Evolutionary conservation across 1,139 yeast genomes (phyloP).

Genomic region (Saccharomyces uvarum): DNA sequence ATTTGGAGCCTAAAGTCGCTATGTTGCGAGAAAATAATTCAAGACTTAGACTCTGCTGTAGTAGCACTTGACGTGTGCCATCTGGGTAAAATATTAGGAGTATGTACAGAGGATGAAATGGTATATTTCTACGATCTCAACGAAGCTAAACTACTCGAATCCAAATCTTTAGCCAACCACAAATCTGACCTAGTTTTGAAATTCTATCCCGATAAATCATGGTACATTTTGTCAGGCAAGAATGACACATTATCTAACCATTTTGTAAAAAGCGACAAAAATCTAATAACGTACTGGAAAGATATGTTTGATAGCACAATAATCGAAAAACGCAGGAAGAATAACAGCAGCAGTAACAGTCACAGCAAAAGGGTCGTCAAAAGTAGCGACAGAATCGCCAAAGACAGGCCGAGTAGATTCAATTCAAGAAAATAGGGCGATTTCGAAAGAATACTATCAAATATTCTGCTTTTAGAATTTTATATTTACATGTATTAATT

Average conservation of each 20-base stretch:
- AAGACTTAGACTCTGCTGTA: conserved; percentile 46
- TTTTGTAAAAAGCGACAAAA: conserved; percentile 7
- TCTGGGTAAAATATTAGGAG: conserved; percentile 42
- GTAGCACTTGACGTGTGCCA: conserved; percentile 38
- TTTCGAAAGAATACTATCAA: neutral
- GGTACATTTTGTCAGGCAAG: conserved; percentile 18
- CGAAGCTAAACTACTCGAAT: conserved; percentile 20
- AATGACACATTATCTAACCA: conserved; percentile 18
- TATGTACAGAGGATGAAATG: conserved; percentile 40
- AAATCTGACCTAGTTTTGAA: conserved; percentile 14
- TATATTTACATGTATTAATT: conserved; percentile 8
- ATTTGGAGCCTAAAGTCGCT: conserved; percentile 48
- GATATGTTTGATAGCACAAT: conserved; percentile 5
- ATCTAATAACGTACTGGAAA: conserved; percentile 15
- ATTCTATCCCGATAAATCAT: conserved; percentile 23
- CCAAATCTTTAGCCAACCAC: conserved; percentile 3
- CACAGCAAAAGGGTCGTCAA: conserved; percentile 1
- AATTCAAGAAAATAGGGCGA: neutral
- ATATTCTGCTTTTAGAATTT: neutral
- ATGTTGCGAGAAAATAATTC: conserved; percentile 39
- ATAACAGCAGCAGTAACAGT: neutral
- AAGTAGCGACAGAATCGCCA: neutral
- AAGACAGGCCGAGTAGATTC: conserved; percentile 3
- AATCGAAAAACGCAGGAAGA: neutral
- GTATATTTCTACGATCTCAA: conserved; percentile 38